Evolutionary conservation across 768 basidiomycete genomes (phyloP), one percentile per base, ranked within the genome.

Genomic region (Trametes villosa): DNA sequence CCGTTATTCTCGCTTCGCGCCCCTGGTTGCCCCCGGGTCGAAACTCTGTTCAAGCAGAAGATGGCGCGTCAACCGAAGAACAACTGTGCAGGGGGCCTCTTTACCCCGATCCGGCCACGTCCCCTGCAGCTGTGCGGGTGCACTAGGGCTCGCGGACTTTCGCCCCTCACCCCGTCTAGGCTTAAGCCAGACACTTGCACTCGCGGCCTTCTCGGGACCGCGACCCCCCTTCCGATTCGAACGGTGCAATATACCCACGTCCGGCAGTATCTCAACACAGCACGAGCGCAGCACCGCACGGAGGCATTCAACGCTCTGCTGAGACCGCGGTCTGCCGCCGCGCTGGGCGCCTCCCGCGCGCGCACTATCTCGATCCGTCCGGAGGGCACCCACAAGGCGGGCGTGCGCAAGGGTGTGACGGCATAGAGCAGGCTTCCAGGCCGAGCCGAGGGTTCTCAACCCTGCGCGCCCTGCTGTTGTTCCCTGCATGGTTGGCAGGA

Each of bases 401-500:
- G 26, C 15, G 38, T 57, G 15, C 38, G 38, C 24, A 27, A 40
- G n/a, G 29, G 47, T 40, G 38, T 57, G 47, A 57, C 56, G 38
- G 47, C 56, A 57, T 57, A 30, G 4, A 36, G 44, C 9, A 33
- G 9, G 34, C 46, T 49, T 41, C 56, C 47, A 57, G 56, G 56
- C 47, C 56, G 56, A 42, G 27, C 26, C 38, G 27, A 22, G 18
- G 47, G 12, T 30, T 41, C 56, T 29, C 46, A 57, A 46, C 46
- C 47, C 20, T 24, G 38, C 29, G 56, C 56, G 36, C 56, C 27
- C 45, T 46, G 56, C 36, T 57, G 36, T 57, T 57, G 56, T 57
- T 57, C 56, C 46, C 56, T 57, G 56, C 56, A 57, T 49, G 56
- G 56, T 50, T 57, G 56, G 56, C 56, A 57, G 56, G 56, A 57